Conservation (phyloP, 192 early-diverging fungal species). For the Obelidium mucronatum region DNA sequence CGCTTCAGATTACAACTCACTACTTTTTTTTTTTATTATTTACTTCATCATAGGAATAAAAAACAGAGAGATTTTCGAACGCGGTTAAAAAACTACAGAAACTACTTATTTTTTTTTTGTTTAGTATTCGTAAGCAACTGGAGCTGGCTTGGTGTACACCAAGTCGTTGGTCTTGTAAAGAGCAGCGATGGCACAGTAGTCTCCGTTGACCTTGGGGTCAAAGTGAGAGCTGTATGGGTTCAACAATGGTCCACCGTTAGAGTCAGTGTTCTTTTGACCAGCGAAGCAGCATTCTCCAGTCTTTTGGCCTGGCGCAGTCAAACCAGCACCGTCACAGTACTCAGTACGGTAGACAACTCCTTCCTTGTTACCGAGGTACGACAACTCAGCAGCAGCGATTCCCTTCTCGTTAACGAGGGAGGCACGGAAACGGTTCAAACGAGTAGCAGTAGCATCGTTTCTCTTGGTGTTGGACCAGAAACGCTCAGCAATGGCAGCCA, state of each 20-base stretch:
- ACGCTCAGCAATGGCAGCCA: conserved; percentile 39
- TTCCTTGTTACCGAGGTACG: conserved; percentile 16
- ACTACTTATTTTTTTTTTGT: too few relatives aligned
- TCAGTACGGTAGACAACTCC: conserved; percentile 6
- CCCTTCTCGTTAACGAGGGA: conserved; percentile 23
- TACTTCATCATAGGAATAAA: too few relatives aligned
- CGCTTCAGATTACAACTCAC: too few relatives aligned
- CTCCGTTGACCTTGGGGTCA: neutral
- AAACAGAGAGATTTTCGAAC: too few relatives aligned
- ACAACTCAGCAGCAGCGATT: conserved; percentile 14
- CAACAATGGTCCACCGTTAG: neutral
- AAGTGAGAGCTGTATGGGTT: neutral
- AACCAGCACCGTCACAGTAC: conserved; percentile 6
- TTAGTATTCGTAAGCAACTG: neutral
- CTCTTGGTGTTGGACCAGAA: conserved; percentile 30
- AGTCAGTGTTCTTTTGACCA: neutral
- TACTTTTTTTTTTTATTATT: too few relatives aligned
- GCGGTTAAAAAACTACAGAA: too few relatives aligned
- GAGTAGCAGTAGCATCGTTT: neutral
- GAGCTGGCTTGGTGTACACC: neutral
- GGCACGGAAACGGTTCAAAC: conserved; percentile 20
- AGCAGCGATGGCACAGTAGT: neutral
- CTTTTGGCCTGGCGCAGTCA: neutral
- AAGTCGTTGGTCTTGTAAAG: neutral
- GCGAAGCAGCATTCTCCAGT: conserved; percentile 4